Evolutionary conservation across 2,329 filamentous ascomycete species (phyloP), one percentile per base, ranked within the genome.

Genomic region (Neopestalotiopsis clavispora): DNA sequence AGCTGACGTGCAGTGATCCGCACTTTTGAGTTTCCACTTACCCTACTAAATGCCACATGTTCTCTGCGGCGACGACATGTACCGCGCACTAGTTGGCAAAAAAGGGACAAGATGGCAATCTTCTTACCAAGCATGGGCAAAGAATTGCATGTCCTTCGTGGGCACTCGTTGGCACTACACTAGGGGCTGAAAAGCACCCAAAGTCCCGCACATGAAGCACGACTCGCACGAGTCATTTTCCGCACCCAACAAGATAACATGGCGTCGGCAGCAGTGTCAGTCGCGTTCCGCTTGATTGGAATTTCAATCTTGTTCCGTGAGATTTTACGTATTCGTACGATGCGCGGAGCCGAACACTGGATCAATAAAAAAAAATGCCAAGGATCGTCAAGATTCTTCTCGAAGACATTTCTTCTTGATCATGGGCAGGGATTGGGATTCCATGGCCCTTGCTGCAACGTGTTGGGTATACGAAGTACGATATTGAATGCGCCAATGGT

Each of bases 141-240:
- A 52, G 45, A 52, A 52, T n/a, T 20, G 45, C 45, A 52, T 52
- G 14, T 52, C 23, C 17, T 52, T 17, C 6, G 34, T 38, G 6
- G 10, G 10, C 6, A 38, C 34, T 38, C 23, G 23, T 28, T 28
- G 23, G 23, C 23, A 52, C 45, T 17, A 52, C 17, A 52, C 45
- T 52, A 52, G 45, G 45, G 20, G 45, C 45, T 52, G 45, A 52
- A 52, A 52, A 52, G 34, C 34, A 38, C 45, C 14, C 45, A 52
- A 52, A 52, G 45, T 52, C 45, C 45, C 45, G 45, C 45, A 52
- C n/a, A 52, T 52, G 45, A 52, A 52, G 45, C 45, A 52, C 45
- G 45, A 52, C 14, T 52, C 45, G 45, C 45, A 52, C 45, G 45
- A 52, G 45, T 52, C 45, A 52, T 52, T 52, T 52, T 52, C n/a